These are phyloP conservation scores for Lyophyllum semitale DNA, from an alignment of 768 basidiomycete species.

Conservation along the genomic window DNA sequence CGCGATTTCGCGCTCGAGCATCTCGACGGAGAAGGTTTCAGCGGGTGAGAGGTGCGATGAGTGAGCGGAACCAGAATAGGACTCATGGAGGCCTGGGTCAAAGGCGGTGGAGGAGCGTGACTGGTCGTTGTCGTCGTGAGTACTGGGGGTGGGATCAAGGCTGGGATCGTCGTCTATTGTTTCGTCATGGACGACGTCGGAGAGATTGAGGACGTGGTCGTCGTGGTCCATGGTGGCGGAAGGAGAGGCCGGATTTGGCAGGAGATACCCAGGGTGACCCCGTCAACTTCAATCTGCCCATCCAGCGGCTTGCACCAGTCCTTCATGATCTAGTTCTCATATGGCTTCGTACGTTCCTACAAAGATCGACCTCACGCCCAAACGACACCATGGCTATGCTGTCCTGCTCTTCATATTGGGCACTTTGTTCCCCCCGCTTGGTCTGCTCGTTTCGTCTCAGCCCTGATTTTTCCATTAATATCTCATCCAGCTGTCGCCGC, in stretches of 20 bases:
- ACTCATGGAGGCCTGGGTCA: conserved; percentile 38
- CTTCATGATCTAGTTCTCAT: conserved; percentile 5
- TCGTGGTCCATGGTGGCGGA: conserved; percentile 48
- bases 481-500: conserved; percentile 78
- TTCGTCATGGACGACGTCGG: conserved; percentile 85
- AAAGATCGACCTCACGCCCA: conserved; percentile 67
- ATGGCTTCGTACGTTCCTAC: conserved; percentile 39
- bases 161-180: conserved; percentile 62
- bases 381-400: conserved; percentile 78
- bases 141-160: conserved; percentile 26
- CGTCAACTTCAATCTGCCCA: background rate
- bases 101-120: conserved; percentile 30
- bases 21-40: conserved; percentile 64
- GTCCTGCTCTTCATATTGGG: conserved; percentile 85
- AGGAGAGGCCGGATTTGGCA: conserved; percentile 16
- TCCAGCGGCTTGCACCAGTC: background rate
- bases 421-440: conserved; percentile 89
- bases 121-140: conserved; percentile 29
- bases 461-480: conserved; percentile 7
- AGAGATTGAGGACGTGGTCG: conserved; percentile 71
- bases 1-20: conserved; percentile 79
- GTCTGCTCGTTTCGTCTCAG: conserved; percentile 39
- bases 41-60: conserved; percentile 37
- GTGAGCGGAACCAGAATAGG: conserved; percentile 34
- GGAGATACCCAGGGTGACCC: conserved; percentile 19